Percentiles rank a stretch among this genome's conserved stretches.
phyloP scores from a whole-genome alignment of 208 protist genomes.

The Trypanosomatidae sp. region DNA sequence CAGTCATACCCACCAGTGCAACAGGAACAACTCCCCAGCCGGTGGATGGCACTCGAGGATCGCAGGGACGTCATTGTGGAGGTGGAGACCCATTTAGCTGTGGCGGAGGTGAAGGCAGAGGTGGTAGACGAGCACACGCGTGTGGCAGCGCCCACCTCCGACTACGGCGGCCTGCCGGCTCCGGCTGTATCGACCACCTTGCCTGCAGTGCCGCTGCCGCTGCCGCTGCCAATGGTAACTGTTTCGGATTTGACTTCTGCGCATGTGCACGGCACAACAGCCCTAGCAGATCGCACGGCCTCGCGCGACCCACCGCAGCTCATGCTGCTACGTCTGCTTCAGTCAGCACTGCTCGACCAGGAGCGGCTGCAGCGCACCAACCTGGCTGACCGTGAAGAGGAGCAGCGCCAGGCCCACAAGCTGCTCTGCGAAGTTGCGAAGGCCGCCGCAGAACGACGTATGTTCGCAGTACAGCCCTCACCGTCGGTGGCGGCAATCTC shows the following conservation, averaged over 20 bases:
- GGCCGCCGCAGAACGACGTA: not conserved
- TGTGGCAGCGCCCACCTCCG: not conserved
- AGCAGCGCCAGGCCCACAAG: slow-evolving; percentile 17
- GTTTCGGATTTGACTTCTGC: not conserved
- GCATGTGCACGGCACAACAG: not conserved
- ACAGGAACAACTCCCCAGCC: slow-evolving; percentile 15
- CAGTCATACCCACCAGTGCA: slow-evolving; percentile 8
- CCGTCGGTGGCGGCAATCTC: not conserved
- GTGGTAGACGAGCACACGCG: not conserved
- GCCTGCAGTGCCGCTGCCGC: not conserved
- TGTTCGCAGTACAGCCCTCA: not conserved
- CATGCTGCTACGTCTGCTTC: slow-evolving; percentile 1
- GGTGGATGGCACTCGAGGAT: slow-evolving; percentile 28
- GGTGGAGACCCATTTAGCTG: not conserved
- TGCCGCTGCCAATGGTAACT: not conserved
- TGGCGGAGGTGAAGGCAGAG: not conserved
- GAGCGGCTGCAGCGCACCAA: slow-evolving; percentile 14
- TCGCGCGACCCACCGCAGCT: not conserved
- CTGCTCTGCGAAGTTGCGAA: not conserved
- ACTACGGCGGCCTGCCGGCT: not conserved
- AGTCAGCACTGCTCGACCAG: slow-evolving; percentile 1
- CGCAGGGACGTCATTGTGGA: slow-evolving; percentile 46
- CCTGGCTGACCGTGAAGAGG: slow-evolving; percentile 21
- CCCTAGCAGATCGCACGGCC: not conserved
- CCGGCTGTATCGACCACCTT: not conserved